Conservation (phyloP, 108 stramenopile species). For the Craspedostauros australis region DNA sequence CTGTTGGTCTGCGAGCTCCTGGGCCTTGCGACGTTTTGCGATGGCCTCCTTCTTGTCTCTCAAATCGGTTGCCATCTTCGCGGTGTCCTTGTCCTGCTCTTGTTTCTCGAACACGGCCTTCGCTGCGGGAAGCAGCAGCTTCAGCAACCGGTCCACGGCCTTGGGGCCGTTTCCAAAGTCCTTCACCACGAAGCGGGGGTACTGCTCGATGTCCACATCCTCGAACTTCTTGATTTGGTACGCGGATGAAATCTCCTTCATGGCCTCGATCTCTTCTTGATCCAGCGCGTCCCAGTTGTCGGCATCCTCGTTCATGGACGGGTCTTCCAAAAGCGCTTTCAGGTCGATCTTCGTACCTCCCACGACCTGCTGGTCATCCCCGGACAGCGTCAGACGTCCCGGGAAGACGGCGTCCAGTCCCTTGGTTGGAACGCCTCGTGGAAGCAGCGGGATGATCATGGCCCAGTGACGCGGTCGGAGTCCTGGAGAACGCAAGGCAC, state of each 20-base stretch:
- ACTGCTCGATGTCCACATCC: slow-evolving; percentile 63
- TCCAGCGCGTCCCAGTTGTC: slow-evolving; percentile 84
- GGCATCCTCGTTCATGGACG: slow-evolving; percentile 40
- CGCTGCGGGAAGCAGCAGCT: slow-evolving; percentile 63
- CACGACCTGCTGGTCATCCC: slow-evolving; percentile 48
- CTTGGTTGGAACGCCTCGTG: slow-evolving; percentile 46
- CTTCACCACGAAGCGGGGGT: slow-evolving; percentile 66
- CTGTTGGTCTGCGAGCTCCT: too few species aligned
- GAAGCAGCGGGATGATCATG: slow-evolving; percentile 55
- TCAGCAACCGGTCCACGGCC: slow-evolving; percentile 58
- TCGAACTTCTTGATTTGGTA: slow-evolving; percentile 48
- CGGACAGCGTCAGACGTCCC: slow-evolving; percentile 45
- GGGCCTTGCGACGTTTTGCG: slow-evolving; percentile 43
- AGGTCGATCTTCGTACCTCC: slow-evolving; percentile 69
- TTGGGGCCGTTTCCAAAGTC: slow-evolving; percentile 36
- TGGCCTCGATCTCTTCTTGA: slow-evolving; percentile 80
- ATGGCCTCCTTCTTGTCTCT: slow-evolving; percentile 60
- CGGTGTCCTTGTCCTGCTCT: slow-evolving; percentile 63
- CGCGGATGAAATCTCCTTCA: slow-evolving; percentile 79
- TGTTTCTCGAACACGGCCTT: slow-evolving; percentile 69
- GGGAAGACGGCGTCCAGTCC: slow-evolving; percentile 76
- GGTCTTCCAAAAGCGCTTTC: slow-evolving; percentile 32
- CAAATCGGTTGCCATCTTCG: slow-evolving; percentile 58
- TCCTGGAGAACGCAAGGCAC: slow-evolving; percentile 74
- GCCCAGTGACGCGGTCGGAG: slow-evolving; percentile 80